A percentile compares a stretch with the other conserved stretches of the same genome.
Evolutionary conservation across 2,329 filamentous ascomycete genomes (phyloP).

Genomic region (Aphanocladium album): DNA sequence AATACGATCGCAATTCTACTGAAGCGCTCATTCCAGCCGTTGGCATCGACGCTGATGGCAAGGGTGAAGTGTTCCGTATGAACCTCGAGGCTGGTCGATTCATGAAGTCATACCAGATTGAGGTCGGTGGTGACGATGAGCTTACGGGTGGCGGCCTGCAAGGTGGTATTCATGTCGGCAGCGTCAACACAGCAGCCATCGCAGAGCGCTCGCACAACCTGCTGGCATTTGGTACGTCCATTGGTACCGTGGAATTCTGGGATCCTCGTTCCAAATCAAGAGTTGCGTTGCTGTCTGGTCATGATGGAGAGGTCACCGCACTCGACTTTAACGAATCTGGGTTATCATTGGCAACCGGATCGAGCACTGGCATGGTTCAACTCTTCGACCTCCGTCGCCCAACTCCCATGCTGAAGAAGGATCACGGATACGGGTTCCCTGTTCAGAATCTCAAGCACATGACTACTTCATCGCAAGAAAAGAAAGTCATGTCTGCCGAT

Average conservation of each 20-base stretch:
- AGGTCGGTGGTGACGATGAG: constrained; percentile 80
- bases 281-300: constrained; percentile 68
- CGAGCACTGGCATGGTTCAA: constrained; percentile 81
- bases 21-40: constrained; percentile 86
- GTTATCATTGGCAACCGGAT: constrained; percentile 78
- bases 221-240: constrained; percentile 85
- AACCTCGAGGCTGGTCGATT: constrained; percentile 90
- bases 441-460: constrained; percentile 77
- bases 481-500: constrained; percentile 87
- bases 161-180: constrained; percentile 77
- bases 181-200: constrained; percentile 81
- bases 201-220: constrained; percentile 88
- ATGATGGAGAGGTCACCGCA: constrained; percentile 74
- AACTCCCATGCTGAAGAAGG: constrained; percentile 79
- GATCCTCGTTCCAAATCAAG: constrained; percentile 79
- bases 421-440: constrained; percentile 91
- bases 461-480: constrained; percentile 68
- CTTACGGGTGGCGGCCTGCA: constrained; percentile 70
- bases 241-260: constrained; percentile 97
- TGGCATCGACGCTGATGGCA: constrained; percentile 77
- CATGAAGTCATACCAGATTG: constrained; percentile 89
- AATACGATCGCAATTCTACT: constrained; percentile 75
- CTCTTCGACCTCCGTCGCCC: constrained; percentile 91
- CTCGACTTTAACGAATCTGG: constrained; percentile 82
- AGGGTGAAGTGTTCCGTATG: constrained; percentile 86